Evolutionary conservation across 2,329 filamentous ascomycete species (phyloP), one percentile per base, ranked within the genome.

Genomic region (Cylindrodendrum hubeiense): DNA sequence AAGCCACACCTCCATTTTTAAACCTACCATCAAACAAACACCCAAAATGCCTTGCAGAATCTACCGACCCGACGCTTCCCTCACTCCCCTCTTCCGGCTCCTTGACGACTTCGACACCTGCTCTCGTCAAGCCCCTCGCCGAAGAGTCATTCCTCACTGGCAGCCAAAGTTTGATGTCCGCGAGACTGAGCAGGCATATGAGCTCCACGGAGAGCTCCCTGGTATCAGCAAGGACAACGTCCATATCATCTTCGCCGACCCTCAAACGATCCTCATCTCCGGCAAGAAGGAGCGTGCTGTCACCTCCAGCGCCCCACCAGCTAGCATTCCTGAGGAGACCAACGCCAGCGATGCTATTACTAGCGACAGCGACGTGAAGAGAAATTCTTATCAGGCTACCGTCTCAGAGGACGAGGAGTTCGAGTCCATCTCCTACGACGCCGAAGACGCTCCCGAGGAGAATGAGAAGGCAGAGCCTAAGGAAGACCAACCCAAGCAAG

Each of bases 141-240:
- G 75, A 58, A 64, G 63, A 30, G 71, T 63, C 61, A 71, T 85
- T 50, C 84, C 83, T 46, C 83, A 86, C 75, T 95, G 94, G 86
- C 86, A 87, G 61, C 93, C 93, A 59, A 91, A 90, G 79, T 95
- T 95, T 76, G 93, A 95, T 74, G 85, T 95, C 67, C 90, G 88
- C 77, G 93, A 96, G 82, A 87, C 86, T 15, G 86, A 86, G 65
- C 81, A 88, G 9, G 78, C 83, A 68, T 95, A 93, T 76, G 90
- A 95, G 80, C 90, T 95, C 21, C 89, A 95, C 73, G 93, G 92
- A 74, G 93, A 95, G 79, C 88, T 95, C 6, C 90, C 93, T 0
- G 93, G 93, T 59, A 84, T 94, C 71, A 86, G 87, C 68, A 92
- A 93, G 81, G 89, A 93, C 72, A 84, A 94, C 75, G 83, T 95